These are phyloP conservation scores for Verticillium tricorpus DNA, from an alignment of 2,329 filamentous ascomycete species.

Conservation along the genomic window DNA sequence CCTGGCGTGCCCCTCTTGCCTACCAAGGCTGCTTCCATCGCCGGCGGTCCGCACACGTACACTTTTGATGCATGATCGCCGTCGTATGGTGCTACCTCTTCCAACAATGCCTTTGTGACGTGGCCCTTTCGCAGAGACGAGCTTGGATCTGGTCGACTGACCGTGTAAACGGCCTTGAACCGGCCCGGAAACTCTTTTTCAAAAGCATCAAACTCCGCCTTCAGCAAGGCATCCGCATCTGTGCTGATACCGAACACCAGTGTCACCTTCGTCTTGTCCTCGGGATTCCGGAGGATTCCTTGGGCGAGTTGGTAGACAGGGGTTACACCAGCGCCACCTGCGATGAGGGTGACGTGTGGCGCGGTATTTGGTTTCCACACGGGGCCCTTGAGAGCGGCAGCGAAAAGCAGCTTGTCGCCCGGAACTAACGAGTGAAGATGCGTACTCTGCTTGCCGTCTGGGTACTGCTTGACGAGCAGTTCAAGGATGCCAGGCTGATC, in stretches of 20 bases:
- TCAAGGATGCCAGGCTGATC: constrained; percentile 57
- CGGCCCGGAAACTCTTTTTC: constrained; percentile 47
- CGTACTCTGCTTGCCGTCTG: constrained; percentile 57
- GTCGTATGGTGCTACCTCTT: constrained; percentile 37
- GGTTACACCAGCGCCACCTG: constrained; percentile 69
- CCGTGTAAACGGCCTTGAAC: constrained; percentile 54
- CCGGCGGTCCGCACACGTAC: constrained; percentile 65
- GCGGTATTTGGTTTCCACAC: constrained; percentile 47
- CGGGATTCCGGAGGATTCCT: constrained; percentile 56
- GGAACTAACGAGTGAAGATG: constrained; percentile 63
- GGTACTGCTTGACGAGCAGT: constrained; percentile 65
- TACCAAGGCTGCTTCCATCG: constrained; percentile 57
- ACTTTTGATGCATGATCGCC: constrained; percentile 45
- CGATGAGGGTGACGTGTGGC: constrained; percentile 57
- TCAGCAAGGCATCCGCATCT: constrained; percentile 54
- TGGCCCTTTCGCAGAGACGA: constrained; percentile 47
- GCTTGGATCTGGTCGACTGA: constrained; percentile 41
- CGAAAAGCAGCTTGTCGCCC: constrained; percentile 56
- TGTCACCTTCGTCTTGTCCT: constrained; percentile 58
- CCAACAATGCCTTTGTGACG: constrained; percentile 52
- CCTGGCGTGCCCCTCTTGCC: constrained; percentile 41
- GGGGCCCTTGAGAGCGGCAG: constrained; percentile 48
- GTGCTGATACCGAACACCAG: constrained; percentile 64
- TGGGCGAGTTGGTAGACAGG: constrained; percentile 62
- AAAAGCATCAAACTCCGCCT: constrained; percentile 50